Conservation (phyloP, 805 yeast genomes). For the Wickerhamiella bombiphila region DNA sequence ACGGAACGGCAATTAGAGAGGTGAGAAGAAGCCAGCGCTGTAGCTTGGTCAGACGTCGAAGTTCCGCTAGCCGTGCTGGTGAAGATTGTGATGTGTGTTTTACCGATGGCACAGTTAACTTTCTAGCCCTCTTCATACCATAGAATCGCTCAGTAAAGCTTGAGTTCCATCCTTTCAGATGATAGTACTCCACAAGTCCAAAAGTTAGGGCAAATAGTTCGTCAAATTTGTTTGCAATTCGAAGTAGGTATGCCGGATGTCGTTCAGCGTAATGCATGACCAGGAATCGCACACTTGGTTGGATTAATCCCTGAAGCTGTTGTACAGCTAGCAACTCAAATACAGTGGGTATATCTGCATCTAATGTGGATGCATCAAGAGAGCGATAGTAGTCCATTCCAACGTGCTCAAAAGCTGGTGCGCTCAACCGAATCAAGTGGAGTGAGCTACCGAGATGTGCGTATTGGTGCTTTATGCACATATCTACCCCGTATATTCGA, state of each 20-base stretch:
- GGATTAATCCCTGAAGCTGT: conserved; percentile 60
- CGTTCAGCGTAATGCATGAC: conserved; percentile 66
- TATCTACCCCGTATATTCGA: too few species aligned
- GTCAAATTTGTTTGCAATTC: conserved; percentile 55
- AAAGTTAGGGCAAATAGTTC: conserved; percentile 52
- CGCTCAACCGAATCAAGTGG: not conserved
- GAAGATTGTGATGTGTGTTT: conserved; percentile 18
- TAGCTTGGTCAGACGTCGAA: conserved; percentile 35
- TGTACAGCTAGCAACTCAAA: conserved; percentile 76
- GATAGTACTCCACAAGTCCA: conserved; percentile 55
- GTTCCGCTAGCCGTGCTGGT: conserved; percentile 32
- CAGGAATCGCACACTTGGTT: conserved; percentile 71
- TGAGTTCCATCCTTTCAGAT: conserved; percentile 60
- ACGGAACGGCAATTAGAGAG: conserved; percentile 46
- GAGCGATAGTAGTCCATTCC: conserved; percentile 69
- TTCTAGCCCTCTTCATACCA: conserved; percentile 55
- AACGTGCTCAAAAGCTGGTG: not conserved
- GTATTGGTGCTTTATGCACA: too few species aligned
- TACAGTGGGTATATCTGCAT: conserved; percentile 65
- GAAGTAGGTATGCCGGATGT: conserved; percentile 55
- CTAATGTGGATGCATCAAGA: conserved; percentile 60
- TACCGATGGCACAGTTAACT: conserved; percentile 19
- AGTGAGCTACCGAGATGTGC: not conserved
- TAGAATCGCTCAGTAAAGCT: conserved; percentile 86
- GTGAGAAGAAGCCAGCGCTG: conserved; percentile 45